Evolutionary conservation across 2,329 filamentous ascomycete species (phyloP), one percentile per base, ranked within the genome.

Genomic region (Penicillium griseofulvum): DNA sequence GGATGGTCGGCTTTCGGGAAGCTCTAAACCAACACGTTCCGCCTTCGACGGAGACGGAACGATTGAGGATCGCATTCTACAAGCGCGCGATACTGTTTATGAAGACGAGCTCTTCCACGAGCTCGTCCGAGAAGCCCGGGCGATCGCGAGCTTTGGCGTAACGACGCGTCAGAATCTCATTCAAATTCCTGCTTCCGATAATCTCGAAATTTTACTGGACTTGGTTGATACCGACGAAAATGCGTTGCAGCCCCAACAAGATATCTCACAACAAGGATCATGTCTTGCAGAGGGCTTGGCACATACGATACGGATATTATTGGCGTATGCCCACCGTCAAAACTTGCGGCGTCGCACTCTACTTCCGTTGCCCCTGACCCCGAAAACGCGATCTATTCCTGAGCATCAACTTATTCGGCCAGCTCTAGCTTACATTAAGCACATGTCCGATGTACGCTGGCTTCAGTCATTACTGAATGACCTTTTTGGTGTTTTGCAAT

Each of bases 21-120:
- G 71, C 28, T 84, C 79, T 0, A 68, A 64, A 31, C 54, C 68
- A 0, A 58, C 47, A 2, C 58, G 47, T n/a, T 53, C 62, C 7
- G 49, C 54, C 4, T 51, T 64, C 12, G 52, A 48, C 16, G 47
- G 64, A 11, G 58, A 61, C 14, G 65, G 70, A 6, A 64, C 71
- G 0, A 68, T 72, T 14, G 70, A 76, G 66, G 55, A 67, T 72
- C 60, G 70, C 62, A 72, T 71, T 42, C 61, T 70, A 14, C 71
- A 71, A 58, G 72, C 70, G 14, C 82, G 83, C 4, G 77, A 79
- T 39, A 80, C 81, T 2, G 74, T 84, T 5, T 77, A 79, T 26
- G 80, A 84, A 34, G 81, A 87, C 2, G 94, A 99, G 69, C 77
- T 99, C 1, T 97, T 91, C 82, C 87, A 96, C 64, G 94, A 99